Percentiles rank a stretch among this genome's conserved stretches.
These are phyloP conservation scores for Trapa incisa DNA, from an alignment of 345 rosid genomes.

Conservation along the genomic window DNA sequence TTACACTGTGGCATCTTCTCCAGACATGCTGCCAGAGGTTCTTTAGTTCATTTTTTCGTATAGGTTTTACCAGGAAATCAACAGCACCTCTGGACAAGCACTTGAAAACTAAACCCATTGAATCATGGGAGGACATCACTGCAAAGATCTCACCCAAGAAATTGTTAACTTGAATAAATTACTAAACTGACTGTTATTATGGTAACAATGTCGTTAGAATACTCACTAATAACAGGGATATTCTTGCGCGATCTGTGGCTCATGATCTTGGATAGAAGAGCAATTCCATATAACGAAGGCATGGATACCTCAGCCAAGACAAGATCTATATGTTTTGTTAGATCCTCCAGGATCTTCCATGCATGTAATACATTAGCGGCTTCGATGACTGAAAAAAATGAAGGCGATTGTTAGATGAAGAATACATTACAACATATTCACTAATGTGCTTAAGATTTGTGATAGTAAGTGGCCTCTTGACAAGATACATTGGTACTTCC, in stretches of 20 bases:
- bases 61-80: conserved; percentile 73
- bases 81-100: conserved; percentile 82
- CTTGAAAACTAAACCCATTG: conserved; percentile 67
- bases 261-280: conserved; percentile 63
- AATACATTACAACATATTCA: background rate
- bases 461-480: background rate
- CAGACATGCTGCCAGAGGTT: conserved; percentile 86
- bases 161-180: background rate
- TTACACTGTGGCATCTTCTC: conserved; percentile 78
- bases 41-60: conserved; percentile 71
- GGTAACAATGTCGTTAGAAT: too few species aligned
- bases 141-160: conserved; percentile 12
- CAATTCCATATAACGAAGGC: conserved; percentile 60
- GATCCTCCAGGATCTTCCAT: conserved; percentile 56
- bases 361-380: conserved; percentile 57
- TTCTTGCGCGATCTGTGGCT: conserved; percentile 49
- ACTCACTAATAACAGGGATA: conserved; percentile 24
- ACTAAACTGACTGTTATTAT: background rate
- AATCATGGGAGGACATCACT: conserved; percentile 87
- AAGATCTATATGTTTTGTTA: conserved; percentile 46
- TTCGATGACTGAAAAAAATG: conserved; percentile 30
- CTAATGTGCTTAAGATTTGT: background rate
- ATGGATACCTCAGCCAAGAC: conserved; percentile 67
- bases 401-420: background rate
- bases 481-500: background rate